Conservation (phyloP, 345 rosid species). For the Brassica cretica region DNA sequence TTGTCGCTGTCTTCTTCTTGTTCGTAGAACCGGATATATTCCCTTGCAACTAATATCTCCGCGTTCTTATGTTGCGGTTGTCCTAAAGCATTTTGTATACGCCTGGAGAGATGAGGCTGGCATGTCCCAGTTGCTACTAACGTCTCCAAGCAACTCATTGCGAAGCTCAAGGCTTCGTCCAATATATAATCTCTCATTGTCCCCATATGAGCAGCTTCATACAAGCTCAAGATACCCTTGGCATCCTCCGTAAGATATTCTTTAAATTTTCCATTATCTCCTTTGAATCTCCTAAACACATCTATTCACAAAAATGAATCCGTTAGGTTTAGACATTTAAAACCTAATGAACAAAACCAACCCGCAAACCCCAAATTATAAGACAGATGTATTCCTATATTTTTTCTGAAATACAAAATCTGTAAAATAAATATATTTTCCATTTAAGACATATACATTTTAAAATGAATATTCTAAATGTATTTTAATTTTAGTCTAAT, state of each 20-base stretch:
- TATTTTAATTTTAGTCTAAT: too few relatives aligned
- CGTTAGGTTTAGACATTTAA: too few relatives aligned
- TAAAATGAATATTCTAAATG: too few relatives aligned
- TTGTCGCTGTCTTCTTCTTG: neutral
- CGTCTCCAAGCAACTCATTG: constrained; percentile 12
- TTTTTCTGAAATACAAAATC: too few relatives aligned
- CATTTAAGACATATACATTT: too few relatives aligned
- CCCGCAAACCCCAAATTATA: too few relatives aligned
- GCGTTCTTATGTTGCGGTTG: neutral
- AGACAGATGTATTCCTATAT: too few relatives aligned
- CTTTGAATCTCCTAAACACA: constrained; percentile 37
- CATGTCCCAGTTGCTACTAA: neutral
- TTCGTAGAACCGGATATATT: neutral
- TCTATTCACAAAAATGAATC: constrained; percentile 20
- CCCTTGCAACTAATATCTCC: neutral
- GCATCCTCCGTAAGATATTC: constrained; percentile 19
- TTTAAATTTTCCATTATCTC: constrained; percentile 28
- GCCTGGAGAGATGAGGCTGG: neutral
- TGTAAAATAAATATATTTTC: too few relatives aligned
- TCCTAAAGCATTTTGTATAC: constrained; percentile 5
- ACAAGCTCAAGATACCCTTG: constrained; percentile 42
- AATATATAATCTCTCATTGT: constrained; percentile 36
- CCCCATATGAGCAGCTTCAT: constrained; percentile 43
- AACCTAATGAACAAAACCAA: too few relatives aligned
- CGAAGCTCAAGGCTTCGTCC: constrained; percentile 37